These are phyloP conservation scores for Dioscorea zingiberensis DNA, from an alignment of 106 monocot genomes.

Conservation along the genomic window DNA sequence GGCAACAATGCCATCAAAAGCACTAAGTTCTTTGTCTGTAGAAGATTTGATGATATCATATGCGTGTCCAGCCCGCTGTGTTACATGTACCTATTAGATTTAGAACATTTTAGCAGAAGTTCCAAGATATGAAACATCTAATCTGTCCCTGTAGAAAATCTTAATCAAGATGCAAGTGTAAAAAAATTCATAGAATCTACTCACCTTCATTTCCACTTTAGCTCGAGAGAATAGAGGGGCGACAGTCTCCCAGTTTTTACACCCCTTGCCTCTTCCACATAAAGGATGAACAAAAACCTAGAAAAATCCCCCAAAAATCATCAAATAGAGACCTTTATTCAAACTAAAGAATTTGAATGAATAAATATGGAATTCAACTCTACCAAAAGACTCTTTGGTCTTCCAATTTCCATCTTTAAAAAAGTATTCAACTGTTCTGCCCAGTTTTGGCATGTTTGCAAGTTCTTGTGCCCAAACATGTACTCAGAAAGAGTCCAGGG, in stretches of 20 bases:
- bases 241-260: slow-evolving; percentile 67
- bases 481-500: slow-evolving; percentile 50
- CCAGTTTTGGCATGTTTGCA: slow-evolving; percentile 52
- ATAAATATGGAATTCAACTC: background rate
- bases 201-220: slow-evolving; percentile 63
- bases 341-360: background rate
- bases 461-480: slow-evolving; percentile 70
- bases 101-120: background rate
- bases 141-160: background rate
- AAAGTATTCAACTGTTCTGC: slow-evolving; percentile 34
- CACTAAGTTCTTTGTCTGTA: slow-evolving; percentile 54
- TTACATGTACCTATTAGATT: slow-evolving; percentile 54
- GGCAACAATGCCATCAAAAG: slow-evolving; percentile 76
- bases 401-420: slow-evolving; percentile 31
- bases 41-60: slow-evolving; percentile 45
- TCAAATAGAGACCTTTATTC: background rate
- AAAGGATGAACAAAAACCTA: slow-evolving; percentile 92
- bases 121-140: background rate
- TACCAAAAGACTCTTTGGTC: slow-evolving; percentile 88
- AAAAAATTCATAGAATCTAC: background rate
- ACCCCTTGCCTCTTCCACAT: slow-evolving; percentile 76
- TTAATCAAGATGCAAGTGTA: background rate
- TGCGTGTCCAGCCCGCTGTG: slow-evolving; percentile 83
- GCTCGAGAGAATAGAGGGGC: slow-evolving; percentile 74
- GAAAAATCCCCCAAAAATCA: slow-evolving; percentile 8